Evolutionary conservation across 1,284 basidiomycete genomes (phyloP), one percentile per base, ranked within the genome.

Genomic region (Leucoagaricus sp.): DNA sequence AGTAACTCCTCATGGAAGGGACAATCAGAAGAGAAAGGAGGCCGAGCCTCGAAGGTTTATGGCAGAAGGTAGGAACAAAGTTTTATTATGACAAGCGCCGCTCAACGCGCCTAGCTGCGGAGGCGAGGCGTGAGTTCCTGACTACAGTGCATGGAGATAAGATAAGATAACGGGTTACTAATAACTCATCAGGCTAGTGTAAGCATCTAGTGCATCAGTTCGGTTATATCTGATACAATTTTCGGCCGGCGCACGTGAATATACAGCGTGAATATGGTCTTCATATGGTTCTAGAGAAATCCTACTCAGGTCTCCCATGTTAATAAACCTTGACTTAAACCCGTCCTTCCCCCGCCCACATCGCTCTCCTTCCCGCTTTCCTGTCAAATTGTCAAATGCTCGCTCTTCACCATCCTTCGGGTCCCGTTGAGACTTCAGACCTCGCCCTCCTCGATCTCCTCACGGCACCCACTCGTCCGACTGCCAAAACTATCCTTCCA

Each of bases 361-460:
- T 51, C 46, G 48, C 34, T 44, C 42, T 41, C 49, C 55, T 40
- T 55, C 59, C 49, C 53, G 26, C 48, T 53, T 31, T 38, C 48
- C 45, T 49, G 49, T 46, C 26, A 38, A n/a, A 10, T 38, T 50
- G 58, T 46, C 49, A 53, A 47, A 58, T 38, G 63, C 31, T 69
- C 69, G 68, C 61, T 44, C 60, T 58, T 57, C 60, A 61, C 47
- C 50, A 59, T 36, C 33, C 63, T 34, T 51, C 64, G 57, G 26
- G 54, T 54, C n/a, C 53, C 48, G 61, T 66, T 38, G 58, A 62
- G 45, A 63, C 70, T 47, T 66, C 75, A 31, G 81, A 82, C 64
- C 72, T 75, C 49, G 75, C 77, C 40, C 72, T 85, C 4, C 78
- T 85, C 58, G 78, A 84, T 53, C 57, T 78, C 23, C 75, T 85